These are phyloP conservation scores for Malassezia globosa DNA, from an alignment of 1,284 basidiomycete genomes.

Conservation along the genomic window DNA sequence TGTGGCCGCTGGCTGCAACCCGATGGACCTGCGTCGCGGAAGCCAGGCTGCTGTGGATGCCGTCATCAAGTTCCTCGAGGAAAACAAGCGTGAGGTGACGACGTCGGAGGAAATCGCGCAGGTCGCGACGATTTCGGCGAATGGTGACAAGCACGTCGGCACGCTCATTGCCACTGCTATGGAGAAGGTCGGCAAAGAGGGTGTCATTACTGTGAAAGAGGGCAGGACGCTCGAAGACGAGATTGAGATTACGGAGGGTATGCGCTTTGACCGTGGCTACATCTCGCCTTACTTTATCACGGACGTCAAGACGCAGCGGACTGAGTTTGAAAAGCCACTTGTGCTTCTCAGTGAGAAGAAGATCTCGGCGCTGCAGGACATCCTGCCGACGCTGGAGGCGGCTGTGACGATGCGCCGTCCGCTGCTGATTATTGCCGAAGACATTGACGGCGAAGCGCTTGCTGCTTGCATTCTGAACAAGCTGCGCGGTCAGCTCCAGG, in stretches of 20 bases:
- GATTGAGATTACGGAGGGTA: constrained; percentile 98
- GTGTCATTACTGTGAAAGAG: constrained; percentile 98
- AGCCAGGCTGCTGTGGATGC: constrained; percentile 92
- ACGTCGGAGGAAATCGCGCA: constrained; percentile 95
- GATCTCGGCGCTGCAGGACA: constrained; percentile 87
- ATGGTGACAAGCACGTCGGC: constrained; percentile 87
- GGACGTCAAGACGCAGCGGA: constrained; percentile 90
- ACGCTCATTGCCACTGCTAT: constrained; percentile 96
- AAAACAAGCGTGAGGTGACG: constrained; percentile 85
- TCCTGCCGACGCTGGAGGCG: constrained; percentile 83
- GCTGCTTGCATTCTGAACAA: constrained; percentile 98
- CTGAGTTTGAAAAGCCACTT: constrained; percentile 92
- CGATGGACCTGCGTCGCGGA: constrained; percentile 95
- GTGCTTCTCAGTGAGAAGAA: constrained; percentile 95
- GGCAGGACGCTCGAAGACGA: constrained; percentile 91
- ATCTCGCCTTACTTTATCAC: constrained; percentile 99
- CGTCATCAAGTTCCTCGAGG: constrained; percentile 79
- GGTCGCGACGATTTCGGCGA: constrained; percentile 96
- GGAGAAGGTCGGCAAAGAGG: constrained; percentile 99
- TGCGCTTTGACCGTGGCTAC: constrained; percentile 98
- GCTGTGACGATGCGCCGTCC: constrained; percentile 84
- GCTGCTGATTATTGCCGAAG: constrained; percentile 89
- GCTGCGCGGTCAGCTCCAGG: constrained; percentile 87
- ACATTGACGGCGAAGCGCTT: constrained; percentile 91
- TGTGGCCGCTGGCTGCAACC: constrained; percentile 96